Conservation (phyloP, 1,284 basidiomycete genomes). For the Rhodotorula sp. region DNA sequence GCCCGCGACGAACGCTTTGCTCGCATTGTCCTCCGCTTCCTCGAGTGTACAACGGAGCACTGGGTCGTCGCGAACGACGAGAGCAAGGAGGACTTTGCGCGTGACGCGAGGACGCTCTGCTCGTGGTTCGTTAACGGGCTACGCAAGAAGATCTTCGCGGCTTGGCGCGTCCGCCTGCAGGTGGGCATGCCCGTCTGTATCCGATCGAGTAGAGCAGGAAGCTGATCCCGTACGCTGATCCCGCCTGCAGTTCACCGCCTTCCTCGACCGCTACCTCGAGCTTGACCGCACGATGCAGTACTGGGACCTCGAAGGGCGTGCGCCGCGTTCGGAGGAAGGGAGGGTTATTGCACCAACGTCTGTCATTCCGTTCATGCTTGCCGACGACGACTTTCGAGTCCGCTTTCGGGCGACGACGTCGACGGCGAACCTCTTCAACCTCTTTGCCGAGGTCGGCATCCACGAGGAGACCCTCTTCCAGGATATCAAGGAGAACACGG, state of each 20-base stretch:
- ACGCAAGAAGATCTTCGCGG: slow-evolving; percentile 56
- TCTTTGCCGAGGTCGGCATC: slow-evolving; percentile 21
- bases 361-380: slow-evolving; percentile 60
- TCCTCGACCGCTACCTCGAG: slow-evolving; percentile 67
- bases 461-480: slow-evolving; percentile 36
- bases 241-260: slow-evolving; percentile 57
- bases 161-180: slow-evolving; percentile 69
- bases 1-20: slow-evolving; percentile 62
- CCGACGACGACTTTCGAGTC: slow-evolving; percentile 80
- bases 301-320: slow-evolving; percentile 55
- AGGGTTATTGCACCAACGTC: slow-evolving; percentile 48
- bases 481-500: slow-evolving; percentile 27
- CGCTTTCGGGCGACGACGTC: slow-evolving; percentile 73
- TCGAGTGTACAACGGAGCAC: slow-evolving; percentile 65
- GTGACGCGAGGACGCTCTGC: slow-evolving; percentile 59
- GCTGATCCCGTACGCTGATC: background rate
- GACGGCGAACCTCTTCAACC: slow-evolving; percentile 61
- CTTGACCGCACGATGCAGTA: slow-evolving; percentile 62
- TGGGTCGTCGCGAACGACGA: slow-evolving; percentile 62
- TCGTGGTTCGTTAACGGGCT: slow-evolving; percentile 60
- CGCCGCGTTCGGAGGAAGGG: slow-evolving; percentile 45
- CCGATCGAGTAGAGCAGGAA: too few relatives aligned
- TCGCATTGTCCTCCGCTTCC: slow-evolving; percentile 62
- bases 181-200: background rate
- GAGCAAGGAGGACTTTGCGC: slow-evolving; percentile 53